Base-by-base conservation (phyloP, 2,329 filamentous ascomycete species). In the Escovopsis sp. region DNA sequence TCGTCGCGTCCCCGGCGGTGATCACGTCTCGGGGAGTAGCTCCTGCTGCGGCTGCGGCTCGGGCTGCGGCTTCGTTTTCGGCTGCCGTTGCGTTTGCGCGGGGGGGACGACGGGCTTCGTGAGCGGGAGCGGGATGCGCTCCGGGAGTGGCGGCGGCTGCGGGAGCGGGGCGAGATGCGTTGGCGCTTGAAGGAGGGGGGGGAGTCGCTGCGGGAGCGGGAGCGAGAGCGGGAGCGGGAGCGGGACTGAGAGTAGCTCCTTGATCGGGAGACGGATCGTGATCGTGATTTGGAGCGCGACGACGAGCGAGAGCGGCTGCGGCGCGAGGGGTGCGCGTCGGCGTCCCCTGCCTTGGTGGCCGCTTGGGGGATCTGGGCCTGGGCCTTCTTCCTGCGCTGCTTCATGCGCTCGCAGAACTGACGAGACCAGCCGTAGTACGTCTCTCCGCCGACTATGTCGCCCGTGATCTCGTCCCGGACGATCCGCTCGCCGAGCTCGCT, bases 351-450 rank as follows among this genome's bases (percentile, higher is more conserved):
- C n/a, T n/a, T n/a, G n/a, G n/a, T n/a, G n/a, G n/a, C n/a, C n/a
- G n/a, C n/a, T n/a, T n/a, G 40, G 51, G 5, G 45, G 43, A 9
- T 37, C 39, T 40, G 41, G 13, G 35, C 35, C 3, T 17, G 8
- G 33, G 25, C 30, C 37, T 57, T 62, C 31, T 52, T 59, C 19
- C 52, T 56, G 27, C 69, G 63, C 34, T 64, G 59, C 56, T 79
- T 84, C 79, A 90, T 90, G 49, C 79, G 81, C 44, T 83, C 66
- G 51, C 83, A 92, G 45, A 93, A 90, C 1, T 64, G 63, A 27
- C 72, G 69, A 5, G 84, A 88, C 86, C 86, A 93, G 41, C 85
- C 86, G 51, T 92, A 92, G 53, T 92, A 92, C 1, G 80, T 83
- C 42, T 83, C 76, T 2, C 76, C 77, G 6, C 67, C 65, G 6